A percentile compares a stretch with the other conserved stretches of the same genome.
These are phyloP conservation scores for Mortierella hygrophila DNA, from an alignment of 192 early-diverging fungal species.

Conservation along the genomic window DNA sequence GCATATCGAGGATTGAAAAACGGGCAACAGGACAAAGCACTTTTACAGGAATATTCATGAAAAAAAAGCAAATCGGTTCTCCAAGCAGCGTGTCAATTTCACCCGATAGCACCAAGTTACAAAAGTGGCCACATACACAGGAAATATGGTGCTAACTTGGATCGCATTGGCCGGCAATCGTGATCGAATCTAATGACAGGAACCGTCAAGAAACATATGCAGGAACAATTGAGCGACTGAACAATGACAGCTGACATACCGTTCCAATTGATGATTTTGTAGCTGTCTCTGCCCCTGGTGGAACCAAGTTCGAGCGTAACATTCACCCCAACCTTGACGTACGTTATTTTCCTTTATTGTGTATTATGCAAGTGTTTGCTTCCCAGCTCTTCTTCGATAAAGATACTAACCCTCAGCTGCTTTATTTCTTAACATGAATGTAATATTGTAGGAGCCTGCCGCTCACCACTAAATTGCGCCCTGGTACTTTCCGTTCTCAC, in stretches of 20 bases:
- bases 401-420: not conserved
- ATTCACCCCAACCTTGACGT: conserved; percentile 72
- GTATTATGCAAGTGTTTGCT: not conserved
- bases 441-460: conserved; percentile 24
- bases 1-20: no score
- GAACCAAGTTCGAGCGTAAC: conserved; percentile 89
- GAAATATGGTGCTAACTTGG: not conserved
- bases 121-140: not conserved
- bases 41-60: no score
- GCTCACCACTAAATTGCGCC: conserved; percentile 14
- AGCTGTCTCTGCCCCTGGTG: conserved; percentile 78
- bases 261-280: conserved; percentile 4
- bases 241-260: not conserved
- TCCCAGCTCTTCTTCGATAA: not conserved
- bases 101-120: not conserved
- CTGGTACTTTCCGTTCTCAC: not conserved
- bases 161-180: not conserved
- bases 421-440: not conserved
- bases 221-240: not conserved
- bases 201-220: not conserved
- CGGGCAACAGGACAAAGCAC: no score
- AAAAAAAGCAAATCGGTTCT: no score
- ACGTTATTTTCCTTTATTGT: not conserved
- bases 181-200: not conserved
- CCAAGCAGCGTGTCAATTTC: not conserved